Conservation (phyloP, 2,329 filamentous ascomycete genomes). For the Furcasterigmium sp. region DNA sequence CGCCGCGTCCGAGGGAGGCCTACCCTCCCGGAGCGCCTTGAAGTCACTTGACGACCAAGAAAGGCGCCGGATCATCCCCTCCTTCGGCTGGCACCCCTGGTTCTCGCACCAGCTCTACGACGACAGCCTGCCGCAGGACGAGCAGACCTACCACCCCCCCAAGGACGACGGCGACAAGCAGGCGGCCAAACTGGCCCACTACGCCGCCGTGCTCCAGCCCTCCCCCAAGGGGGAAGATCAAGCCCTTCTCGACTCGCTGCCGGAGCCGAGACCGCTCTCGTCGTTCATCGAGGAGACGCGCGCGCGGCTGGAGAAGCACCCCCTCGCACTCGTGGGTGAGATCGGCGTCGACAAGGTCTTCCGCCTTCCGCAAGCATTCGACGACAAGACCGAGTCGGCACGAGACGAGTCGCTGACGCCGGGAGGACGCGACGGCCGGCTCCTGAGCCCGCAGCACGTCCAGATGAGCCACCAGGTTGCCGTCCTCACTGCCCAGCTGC, state of each 20-base stretch:
- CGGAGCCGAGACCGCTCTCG: conserved; percentile 55
- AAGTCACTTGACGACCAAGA: neutral
- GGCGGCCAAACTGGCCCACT: conserved; percentile 50
- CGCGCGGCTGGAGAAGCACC: conserved; percentile 48
- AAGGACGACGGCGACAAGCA: conserved; percentile 15
- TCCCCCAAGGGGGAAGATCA: conserved; percentile 37
- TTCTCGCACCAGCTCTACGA: conserved; percentile 74
- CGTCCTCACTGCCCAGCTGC: conserved; percentile 63
- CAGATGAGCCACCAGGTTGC: conserved; percentile 62
- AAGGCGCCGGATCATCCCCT: conserved; percentile 43
- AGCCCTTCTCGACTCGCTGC: conserved; percentile 44
- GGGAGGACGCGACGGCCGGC: conserved; percentile 65
- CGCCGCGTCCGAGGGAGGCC: conserved; percentile 50
- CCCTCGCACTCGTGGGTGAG: conserved; percentile 67
- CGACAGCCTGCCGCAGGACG: conserved; percentile 33
- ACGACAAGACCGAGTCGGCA: conserved; percentile 22
- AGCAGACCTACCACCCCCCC: conserved; percentile 28
- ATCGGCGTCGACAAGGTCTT: conserved; percentile 75
- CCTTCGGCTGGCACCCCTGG: conserved; percentile 89
- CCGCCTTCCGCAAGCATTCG: conserved; percentile 60
- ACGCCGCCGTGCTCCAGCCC: conserved; percentile 58
- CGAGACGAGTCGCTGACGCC: conserved; percentile 51
- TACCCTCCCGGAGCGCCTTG: conserved; percentile 23
- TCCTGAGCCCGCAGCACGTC: conserved; percentile 63
- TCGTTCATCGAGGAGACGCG: conserved; percentile 52